Conservation (phyloP, 305 asterid species). For the Fraxinus angustifolia region DNA sequence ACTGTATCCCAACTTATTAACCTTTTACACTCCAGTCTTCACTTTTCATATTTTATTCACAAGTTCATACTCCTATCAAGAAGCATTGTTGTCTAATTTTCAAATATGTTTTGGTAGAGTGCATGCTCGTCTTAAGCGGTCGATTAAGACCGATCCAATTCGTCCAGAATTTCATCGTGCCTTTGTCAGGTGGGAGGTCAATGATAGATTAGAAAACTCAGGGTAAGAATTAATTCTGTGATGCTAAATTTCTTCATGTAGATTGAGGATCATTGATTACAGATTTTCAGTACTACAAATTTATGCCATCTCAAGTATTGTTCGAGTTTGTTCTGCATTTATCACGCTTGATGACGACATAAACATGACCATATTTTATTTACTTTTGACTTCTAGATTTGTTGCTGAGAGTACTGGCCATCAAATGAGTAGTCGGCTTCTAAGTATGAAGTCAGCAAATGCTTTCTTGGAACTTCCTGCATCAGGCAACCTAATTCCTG, state of each 20-base stretch:
- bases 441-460: conserved; percentile 94
- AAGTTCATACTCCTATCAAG: conserved; percentile 17
- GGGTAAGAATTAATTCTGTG: conserved; percentile 54
- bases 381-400: conserved; percentile 49
- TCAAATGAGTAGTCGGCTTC: conserved; percentile 84
- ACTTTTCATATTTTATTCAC: conserved; percentile 12
- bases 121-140: conserved; percentile 75
- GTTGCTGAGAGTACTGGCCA: conserved; percentile 95
- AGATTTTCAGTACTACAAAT: neutral
- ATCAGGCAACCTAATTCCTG: conserved; percentile 53
- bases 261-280: neutral
- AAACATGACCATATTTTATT: neutral
- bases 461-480: conserved; percentile 82
- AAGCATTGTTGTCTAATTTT: conserved; percentile 18
- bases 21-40: conserved; percentile 2
- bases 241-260: neutral
- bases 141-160: conserved; percentile 62
- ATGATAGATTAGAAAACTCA: conserved; percentile 44
- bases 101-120: conserved; percentile 48
- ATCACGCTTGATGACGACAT: conserved; percentile 11
- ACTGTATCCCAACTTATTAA: conserved; percentile 15
- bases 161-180: conserved; percentile 89
- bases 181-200: conserved; percentile 61
- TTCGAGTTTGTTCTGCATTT: conserved; percentile 19
- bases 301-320: conserved; percentile 6